These are phyloP conservation scores for Saccharomycopsis oosterbeekiorum DNA, from an alignment of 805 yeast species.

Conservation along the genomic window DNA sequence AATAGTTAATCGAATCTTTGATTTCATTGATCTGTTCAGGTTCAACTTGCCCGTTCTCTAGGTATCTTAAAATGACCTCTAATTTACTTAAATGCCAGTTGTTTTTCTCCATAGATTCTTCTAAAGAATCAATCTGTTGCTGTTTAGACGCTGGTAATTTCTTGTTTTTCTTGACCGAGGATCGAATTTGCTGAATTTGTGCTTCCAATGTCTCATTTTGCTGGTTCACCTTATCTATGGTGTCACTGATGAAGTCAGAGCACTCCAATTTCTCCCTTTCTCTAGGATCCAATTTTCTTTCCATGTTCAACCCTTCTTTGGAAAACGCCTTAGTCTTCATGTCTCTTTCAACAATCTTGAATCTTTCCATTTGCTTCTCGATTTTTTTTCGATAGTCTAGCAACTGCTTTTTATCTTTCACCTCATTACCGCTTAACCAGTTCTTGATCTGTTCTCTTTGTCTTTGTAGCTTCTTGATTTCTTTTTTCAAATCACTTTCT, in stretches of 20 bases:
- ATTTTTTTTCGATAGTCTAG: conserved; percentile 67
- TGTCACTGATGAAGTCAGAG: conserved; percentile 14
- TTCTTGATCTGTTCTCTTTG: conserved; percentile 90
- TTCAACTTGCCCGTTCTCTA: conserved; percentile 74
- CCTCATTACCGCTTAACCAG: conserved; percentile 87
- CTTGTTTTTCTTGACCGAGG: conserved; percentile 48
- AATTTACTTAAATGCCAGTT: conserved; percentile 68
- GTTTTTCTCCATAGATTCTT: conserved; percentile 48
- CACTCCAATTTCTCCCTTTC: conserved; percentile 44
- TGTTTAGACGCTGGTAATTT: conserved; percentile 45
- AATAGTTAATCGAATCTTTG: conserved; percentile 84
- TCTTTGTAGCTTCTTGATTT: conserved; percentile 88
- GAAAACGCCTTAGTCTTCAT: conserved; percentile 93
- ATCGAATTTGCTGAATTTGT: conserved; percentile 46
- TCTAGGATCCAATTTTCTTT: conserved; percentile 61
- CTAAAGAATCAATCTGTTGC: conserved; percentile 48
- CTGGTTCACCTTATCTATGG: conserved; percentile 17
- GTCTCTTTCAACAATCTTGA: conserved; percentile 86
- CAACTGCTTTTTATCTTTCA: conserved; percentile 76
- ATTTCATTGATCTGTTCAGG: conserved; percentile 72
- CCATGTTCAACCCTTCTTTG: conserved; percentile 80
- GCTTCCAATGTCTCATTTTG: conserved; percentile 76
- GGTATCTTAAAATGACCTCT: conserved; percentile 64
- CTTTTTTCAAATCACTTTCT: conserved; percentile 86
- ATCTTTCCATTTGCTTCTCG: conserved; percentile 84